Evolutionary conservation across 1,284 basidiomycete species (phyloP).

Genomic region (Boletus smithii): DNA sequence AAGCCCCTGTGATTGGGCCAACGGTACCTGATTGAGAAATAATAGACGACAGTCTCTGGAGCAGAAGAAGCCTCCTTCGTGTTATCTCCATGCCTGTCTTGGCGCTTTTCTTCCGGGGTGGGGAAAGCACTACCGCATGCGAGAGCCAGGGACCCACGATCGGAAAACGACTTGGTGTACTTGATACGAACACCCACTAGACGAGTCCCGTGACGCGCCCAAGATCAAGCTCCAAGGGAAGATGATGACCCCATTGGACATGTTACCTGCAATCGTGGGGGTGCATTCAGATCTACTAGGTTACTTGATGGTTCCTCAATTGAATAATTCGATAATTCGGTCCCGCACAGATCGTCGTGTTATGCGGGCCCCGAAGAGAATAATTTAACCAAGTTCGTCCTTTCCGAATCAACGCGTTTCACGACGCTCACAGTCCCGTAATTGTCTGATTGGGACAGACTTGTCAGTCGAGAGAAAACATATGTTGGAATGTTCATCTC

Average conservation of each 20-base stretch:
- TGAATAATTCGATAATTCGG: conserved; percentile 4
- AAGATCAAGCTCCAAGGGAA: not conserved
- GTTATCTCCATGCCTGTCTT: conserved; percentile 32
- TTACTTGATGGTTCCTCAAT: not conserved
- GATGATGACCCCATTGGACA: not conserved
- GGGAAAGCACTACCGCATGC: conserved; percentile 9
- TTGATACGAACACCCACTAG: not conserved
- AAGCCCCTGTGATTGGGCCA: conserved; percentile 18
- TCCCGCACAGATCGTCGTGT: conserved; percentile 2
- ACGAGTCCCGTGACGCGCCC: conserved; percentile 5
- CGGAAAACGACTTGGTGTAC: not conserved
- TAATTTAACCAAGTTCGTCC: not conserved
- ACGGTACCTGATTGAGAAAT: not conserved
- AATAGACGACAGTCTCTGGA: not conserved
- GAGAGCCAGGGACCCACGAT: not conserved
- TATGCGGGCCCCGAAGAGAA: conserved; percentile 1
- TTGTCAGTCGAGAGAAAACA: conserved; percentile 1
- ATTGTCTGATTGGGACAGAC: not conserved
- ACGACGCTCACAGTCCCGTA: not conserved
- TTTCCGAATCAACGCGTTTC: not conserved
- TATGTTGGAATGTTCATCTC: not conserved
- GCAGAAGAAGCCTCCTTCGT: conserved; percentile 37
- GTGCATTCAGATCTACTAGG: not conserved
- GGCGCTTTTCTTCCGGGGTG: conserved; percentile 19
- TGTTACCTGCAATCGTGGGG: conserved; percentile 1